Evolutionary conservation across 2,329 filamentous ascomycete genomes (phyloP), one percentile per base, ranked within the genome.

Genomic region (Colletotrichum tofieldiae): DNA sequence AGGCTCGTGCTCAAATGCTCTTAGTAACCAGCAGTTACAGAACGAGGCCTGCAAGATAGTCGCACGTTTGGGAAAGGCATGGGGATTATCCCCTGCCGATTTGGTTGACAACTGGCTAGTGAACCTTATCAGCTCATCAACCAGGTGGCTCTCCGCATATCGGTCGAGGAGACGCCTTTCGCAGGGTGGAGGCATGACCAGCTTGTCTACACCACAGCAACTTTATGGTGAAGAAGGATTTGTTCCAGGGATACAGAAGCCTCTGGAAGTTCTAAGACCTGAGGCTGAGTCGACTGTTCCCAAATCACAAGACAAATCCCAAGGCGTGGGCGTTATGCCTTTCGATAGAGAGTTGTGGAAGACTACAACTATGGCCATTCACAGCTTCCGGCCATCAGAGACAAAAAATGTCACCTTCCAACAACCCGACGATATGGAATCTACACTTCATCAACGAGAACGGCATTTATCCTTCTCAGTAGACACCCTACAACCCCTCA

Each of bases 41-140:
- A 65, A 45, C 11, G 73, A 77, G 60, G 75, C 76, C 2, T 74
- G 64, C 32, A 71, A 71, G 2, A 72, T 77, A 5, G 60, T 77
- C 1, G n/a, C 41, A 5, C 29, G 54, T 3, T 41, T 75, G 23
- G 63, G 67, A 14, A 71, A 74, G 16, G 43, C 49, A 2, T 75
- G 66, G 11, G 74, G 69, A 12, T 39, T 55, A 0, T 72, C 65
- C 16, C 60, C 72, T 2, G 60, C 72, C 16, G 65, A 72, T 41
- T 56, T 71, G 16, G 59, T 74, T 3, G 65, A 55, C 9, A 71
- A 74, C 39, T 74, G 70, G 56, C 29, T 74, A 18, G 51, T 71
- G 9, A 60, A 64, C 20, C 49, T 74, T 6, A 62, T 74, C 11
- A 62, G 72, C 37, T 64, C 61, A 14, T 74, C 72, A 2, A 65